Conservation (phyloP, 2,329 filamentous ascomycete species). For the Fusarium buharicum region DNA sequence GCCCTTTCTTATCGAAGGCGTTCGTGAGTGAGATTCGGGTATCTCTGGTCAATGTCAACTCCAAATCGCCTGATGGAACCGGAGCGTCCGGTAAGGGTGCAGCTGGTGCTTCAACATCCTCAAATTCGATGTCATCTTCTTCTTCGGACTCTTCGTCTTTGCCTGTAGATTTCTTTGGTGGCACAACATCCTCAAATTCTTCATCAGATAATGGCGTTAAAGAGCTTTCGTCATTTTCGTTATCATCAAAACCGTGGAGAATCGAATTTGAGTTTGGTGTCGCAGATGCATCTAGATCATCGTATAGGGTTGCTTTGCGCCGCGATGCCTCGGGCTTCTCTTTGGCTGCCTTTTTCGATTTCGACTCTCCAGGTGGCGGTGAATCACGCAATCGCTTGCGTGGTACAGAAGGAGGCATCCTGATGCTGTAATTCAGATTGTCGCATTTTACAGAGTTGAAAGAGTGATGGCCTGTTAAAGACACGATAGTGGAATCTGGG, state of each 20-base stretch:
- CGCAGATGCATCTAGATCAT: slow-evolving; percentile 65
- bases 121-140: slow-evolving; percentile 65
- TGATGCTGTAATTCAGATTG: slow-evolving; percentile 21
- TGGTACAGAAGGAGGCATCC: slow-evolving; percentile 75
- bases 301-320: slow-evolving; percentile 69
- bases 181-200: slow-evolving; percentile 62
- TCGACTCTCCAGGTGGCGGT: slow-evolving; percentile 47
- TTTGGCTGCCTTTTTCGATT: slow-evolving; percentile 44
- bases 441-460: slow-evolving; percentile 24
- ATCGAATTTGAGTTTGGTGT: slow-evolving; percentile 57
- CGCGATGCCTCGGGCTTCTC: slow-evolving; percentile 33
- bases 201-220: slow-evolving; percentile 66
- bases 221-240: slow-evolving; percentile 56
- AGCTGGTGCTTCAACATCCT: slow-evolving; percentile 72
- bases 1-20: slow-evolving; percentile 78
- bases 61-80: slow-evolving; percentile 72
- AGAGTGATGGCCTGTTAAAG: slow-evolving; percentile 1
- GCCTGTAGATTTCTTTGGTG: slow-evolving; percentile 51
- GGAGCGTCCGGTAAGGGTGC: slow-evolving; percentile 60
- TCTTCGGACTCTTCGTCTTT: slow-evolving; percentile 49
- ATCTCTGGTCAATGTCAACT: slow-evolving; percentile 74
- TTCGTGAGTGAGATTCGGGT: slow-evolving; percentile 70
- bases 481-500: slow-evolving; percentile 3
- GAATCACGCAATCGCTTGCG: slow-evolving; percentile 71
- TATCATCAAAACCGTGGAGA: slow-evolving; percentile 57